Base-by-base conservation (phyloP, 306 rosid species). In the Castanopsis chinensis region DNA sequence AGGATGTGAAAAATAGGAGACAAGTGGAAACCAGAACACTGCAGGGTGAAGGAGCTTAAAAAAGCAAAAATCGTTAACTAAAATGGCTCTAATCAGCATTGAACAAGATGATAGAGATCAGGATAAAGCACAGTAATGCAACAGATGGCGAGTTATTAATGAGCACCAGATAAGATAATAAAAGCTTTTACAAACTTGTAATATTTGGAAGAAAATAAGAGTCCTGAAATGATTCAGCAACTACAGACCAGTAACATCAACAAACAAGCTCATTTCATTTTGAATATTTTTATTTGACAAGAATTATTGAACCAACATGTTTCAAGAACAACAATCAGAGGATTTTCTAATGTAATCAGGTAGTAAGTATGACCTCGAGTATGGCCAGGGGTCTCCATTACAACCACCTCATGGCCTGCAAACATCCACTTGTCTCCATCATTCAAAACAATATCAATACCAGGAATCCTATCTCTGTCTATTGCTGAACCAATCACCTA, bases 341-440 rank as follows among this genome's bases (percentile, higher is more conserved):
- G 53, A 55, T 45, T 27, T 45, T 14, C 10, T 65, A 84, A 30
- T 64, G 75, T 73, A 85, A 64, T 73, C 56, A 45, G 79, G 73
- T 69, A 53, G 76, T 73, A 71, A 76, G 30, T 83, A 20, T 28
- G 69, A 93, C 98, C 98, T 94, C 73, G 89, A 57, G 98, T 94
- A 81, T 94, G 98, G 76, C 98, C 97, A 74, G 97, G 98, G 56
- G 98, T 90, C 78, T 87, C 98, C 89, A 92, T 86, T 76, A 91
- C 86, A 54, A 71, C 92, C 85, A 94, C 98, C 91, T 91, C 98
- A 73, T 94, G 98, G 67, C 98, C 96, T 68, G 98, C 97, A 89
- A 94, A 94, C 98, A 94, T 94, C 98, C 98, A 94, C 89, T 86
- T 92, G 86, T 94, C 97, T 69, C 98, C 98, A 59, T 94, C 97